A percentile compares a stretch with the other conserved stretches of the same genome.
Conservation (phyloP, 768 basidiomycete genomes). For the Neoboletus magnificus region DNA sequence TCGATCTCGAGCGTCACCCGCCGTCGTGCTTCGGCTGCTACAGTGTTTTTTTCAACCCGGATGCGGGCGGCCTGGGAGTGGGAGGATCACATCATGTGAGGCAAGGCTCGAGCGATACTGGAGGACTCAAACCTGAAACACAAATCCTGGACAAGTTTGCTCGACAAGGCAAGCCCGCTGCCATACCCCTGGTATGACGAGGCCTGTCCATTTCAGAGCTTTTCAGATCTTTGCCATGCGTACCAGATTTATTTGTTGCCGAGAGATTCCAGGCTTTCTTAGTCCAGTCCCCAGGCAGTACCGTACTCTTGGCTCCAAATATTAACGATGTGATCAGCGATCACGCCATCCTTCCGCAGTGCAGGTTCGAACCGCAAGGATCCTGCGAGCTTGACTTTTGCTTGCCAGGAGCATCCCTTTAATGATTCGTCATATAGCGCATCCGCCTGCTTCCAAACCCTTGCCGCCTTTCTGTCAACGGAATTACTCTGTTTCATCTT, state of each 20-base stretch:
- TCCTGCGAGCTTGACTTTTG: constrained; percentile 42
- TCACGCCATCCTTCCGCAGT: constrained; percentile 86
- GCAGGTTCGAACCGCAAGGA: constrained; percentile 50
- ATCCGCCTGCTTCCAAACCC: constrained; percentile 86
- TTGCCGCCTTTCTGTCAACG: constrained; percentile 79
- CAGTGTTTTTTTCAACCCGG: too few species aligned
- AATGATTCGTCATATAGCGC: constrained; percentile 44
- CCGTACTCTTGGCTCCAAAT: constrained; percentile 77
- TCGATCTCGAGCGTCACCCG: too few species aligned
- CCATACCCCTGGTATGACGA: constrained; percentile 66
- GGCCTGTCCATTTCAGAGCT: not conserved
- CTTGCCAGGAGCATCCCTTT: not conserved
- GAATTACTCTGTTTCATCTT: constrained; percentile 81
- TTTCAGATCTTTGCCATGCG: not conserved
- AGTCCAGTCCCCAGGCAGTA: constrained; percentile 60
- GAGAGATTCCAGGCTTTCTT: constrained; percentile 56
- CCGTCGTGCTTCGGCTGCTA: too few species aligned
- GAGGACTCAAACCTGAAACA: constrained; percentile 75
- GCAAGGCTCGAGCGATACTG: too few species aligned
- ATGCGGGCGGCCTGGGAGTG: too few species aligned
- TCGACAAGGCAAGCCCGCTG: constrained; percentile 74
- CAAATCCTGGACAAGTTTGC: constrained; percentile 62
- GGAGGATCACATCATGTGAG: too few species aligned
- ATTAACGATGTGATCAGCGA: constrained; percentile 75
- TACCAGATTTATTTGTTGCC: constrained; percentile 77